Base-by-base conservation (phyloP, 2,329 filamentous ascomycete genomes). In the Hymenoscyphus scutula region DNA sequence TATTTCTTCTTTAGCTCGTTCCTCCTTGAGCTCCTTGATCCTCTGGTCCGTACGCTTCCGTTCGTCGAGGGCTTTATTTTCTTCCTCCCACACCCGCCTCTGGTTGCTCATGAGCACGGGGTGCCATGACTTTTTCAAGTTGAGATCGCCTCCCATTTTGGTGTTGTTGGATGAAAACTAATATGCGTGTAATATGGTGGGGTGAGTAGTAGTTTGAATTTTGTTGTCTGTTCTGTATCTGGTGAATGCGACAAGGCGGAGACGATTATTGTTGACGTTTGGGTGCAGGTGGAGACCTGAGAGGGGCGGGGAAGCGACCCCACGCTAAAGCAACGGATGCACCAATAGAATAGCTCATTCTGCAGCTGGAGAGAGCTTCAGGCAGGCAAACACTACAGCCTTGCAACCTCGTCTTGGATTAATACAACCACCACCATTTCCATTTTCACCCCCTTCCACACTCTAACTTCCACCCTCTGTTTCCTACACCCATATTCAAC, bases 121-220 rank as follows among this genome's bases (percentile, higher is more conserved):
- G 78, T 99, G 94, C 87, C 94, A 99, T 82, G 91, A 90, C 78
- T 92, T 92, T 79, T 97, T 97, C 71, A 96, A 79, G 74, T 98
- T 97, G 74, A 99, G 85, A 83, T 98, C 93, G 74, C 92, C 92
- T 80, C 93, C 93, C 90, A 96, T 97, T 68, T 78, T 89, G 27
- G 27, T 29, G 27, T 29, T 3, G 27, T 3, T 29, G 27, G 3
- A 29, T 3, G 27, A 57, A 1, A 7, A 57, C n/a, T 15, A 17
- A 15, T 5, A 48, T 48, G 10, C 10, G 10, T 25, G 41, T n/a
- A 23, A 23, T 19, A 23, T 48, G 41, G 41, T 48, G 7, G 8
- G 41, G n/a, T n/a, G n/a, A 48, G 13, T 23, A 25, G 8, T 23
- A 10, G 41, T 23, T 34, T 34, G 32, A 13, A 34, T 8, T 34